Base-by-base conservation (phyloP, 2,329 filamentous ascomycete genomes). In the Trichoderma sp. region DNA sequence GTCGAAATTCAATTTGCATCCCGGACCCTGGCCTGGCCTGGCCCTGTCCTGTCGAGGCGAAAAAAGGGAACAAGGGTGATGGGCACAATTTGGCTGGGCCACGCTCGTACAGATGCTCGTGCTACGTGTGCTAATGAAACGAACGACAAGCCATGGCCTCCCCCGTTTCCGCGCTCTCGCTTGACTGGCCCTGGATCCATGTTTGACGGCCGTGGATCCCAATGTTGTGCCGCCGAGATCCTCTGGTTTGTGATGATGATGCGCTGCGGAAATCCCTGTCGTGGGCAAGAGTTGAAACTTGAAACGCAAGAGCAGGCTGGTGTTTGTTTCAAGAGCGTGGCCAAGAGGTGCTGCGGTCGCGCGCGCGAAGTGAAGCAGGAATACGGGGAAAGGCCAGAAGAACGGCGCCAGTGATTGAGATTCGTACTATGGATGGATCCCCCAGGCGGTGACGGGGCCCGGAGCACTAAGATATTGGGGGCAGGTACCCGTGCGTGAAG, bases 401-500 rank as follows among this genome's bases (percentile, higher is more conserved):
- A 28, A 28, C 28, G 28, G 47, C 63, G 63, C 63, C 63, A 66
- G 63, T n/a, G 47, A 23, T 36, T 39, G 53, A 47, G 32, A 68
- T 68, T 3, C 34, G 28, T 36, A 36, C 34, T 15, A 36, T 3
- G 34, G 34, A 36, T 36, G 65, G 65, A 68, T 6, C 65, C 53
- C 65, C 53, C n/a, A 32, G 53, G 65, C 65, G 65, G 65, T 68
- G 65, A 68, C 50, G 50, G 65, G 50, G 50, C 53, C 50, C 32
- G 32, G 39, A 36, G 43, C 50, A 55, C 65, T 55, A 55, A 68
- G 23, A 68, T 68, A 50, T 32, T 59, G 66, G 55, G 66, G 66
- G 66, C 57, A 69, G 66, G 66, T 69, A 69, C 39, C 66, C 57
- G 66, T 53, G 47, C 66, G 20, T 50, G 32, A 32, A 59, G 66